Evolutionary conservation across 805 yeast genomes (phyloP), one percentile per base, ranked within the genome.

Genomic region (Candida berthetii): DNA sequence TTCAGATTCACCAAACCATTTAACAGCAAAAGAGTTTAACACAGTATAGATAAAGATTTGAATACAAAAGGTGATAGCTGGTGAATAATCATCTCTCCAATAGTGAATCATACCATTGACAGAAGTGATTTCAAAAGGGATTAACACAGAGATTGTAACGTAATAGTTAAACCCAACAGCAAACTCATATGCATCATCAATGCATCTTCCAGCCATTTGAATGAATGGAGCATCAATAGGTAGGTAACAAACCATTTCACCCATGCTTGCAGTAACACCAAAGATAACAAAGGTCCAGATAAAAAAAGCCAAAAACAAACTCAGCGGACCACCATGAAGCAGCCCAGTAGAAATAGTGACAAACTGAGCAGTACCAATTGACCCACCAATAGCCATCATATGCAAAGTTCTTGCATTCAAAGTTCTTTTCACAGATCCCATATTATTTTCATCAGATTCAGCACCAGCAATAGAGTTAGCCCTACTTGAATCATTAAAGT

Each of bases 1-100:
- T 61, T 87, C 96, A 24, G 80, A 69, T 59, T 87, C 95, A 39
- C 96, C 96, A 52, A 82, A 87, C 53, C 73, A 74, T 37, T 68
- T 68, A 31, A 86, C 95, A 1, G 90, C 88, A 50, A 82, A 76
- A 16, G 84, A 53, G 53, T 86, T 85, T 46, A 86, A 72, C 14
- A 70, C 18, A 10, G 81, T 64, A 55, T 85, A 83, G 25, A 85
- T 57, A 7, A 72, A 76, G n/a, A 82, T 70, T 57, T 82, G 88
- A 3, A 85, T 67, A 2, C 76, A 72, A 47, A 86, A 69, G 3
- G 88, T 72, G 18, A 76, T 81, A 0, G 83, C 93, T 0, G 90
- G 82, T 2, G 80, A 71, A 58, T 78, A 85, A 50, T 80, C 90
- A 47, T 77, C 79, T 47, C 85, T 68, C 96, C 96, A 86, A 53